Base-by-base conservation (phyloP, 2,329 filamentous ascomycete genomes). In the Xylaria sp. region DNA sequence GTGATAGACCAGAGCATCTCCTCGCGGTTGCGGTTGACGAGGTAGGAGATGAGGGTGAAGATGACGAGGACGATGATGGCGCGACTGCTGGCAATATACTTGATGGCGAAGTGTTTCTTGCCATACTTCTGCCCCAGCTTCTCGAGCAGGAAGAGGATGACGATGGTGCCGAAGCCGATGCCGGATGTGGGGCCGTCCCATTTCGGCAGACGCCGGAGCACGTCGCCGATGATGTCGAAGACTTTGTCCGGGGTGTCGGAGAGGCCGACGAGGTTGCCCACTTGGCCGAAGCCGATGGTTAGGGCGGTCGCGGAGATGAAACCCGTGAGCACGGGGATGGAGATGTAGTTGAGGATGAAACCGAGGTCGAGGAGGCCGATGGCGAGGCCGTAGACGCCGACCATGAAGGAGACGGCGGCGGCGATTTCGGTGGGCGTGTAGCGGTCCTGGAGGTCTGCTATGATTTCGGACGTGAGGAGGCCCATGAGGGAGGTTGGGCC, bases 231-330 rank as follows among this genome's bases (percentile, higher is more conserved):
- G 60, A 85, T 83, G 9, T 75, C 76, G 4, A 83, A 83, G 1
- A 83, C 79, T 1, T 79, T 79, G 30, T 77, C 76, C 2, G 70
- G 70, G 0, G 80, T 77, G 1, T 83, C 77, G 30, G 76, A 74
- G 8, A 83, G 77, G 8, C 85, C 85, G 1, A 88, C 79, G 0
- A 88, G 78, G 1, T 81, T 82, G 2, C 78, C 82, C 58, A 88
- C 79, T 68, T 88, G 85, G n/a, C 83, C 84, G 54, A 87, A 79
- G 19, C 83, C 80, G 67, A 88, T 88, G 35, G 83, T 85, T 52
- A 88, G 81, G 23, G 84, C 85, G 1, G 85, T 84, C 1, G 85
- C 84, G 0, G 84, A 85, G 65, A 88, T 86, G 73, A 87, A 88
- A 3, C 85, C 85, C 5, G 78, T 83, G 0, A 88, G 76, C 1